phyloP scores from a whole-genome alignment of 2,329 filamentous ascomycete genomes.

The Beauveria caledonica region DNA sequence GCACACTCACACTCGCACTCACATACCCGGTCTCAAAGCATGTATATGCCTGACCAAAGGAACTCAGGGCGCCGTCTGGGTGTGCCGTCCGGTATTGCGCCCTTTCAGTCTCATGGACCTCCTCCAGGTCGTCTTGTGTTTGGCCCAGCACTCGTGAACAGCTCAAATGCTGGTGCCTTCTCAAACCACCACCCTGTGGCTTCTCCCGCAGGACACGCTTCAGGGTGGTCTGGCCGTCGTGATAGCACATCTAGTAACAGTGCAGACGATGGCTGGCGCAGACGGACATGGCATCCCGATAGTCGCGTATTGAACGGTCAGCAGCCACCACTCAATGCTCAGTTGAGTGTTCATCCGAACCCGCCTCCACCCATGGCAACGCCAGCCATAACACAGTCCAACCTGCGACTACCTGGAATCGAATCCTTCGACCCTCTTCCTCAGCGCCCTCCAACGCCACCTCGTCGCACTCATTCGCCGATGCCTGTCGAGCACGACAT shows the following conservation, averaged over 20 bases:
- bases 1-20: conserved; percentile 57
- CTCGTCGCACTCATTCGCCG: conserved; percentile 59
- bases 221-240: conserved; percentile 43
- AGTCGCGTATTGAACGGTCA: conserved; percentile 56
- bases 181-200: conserved; percentile 52
- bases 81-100: conserved; percentile 67
- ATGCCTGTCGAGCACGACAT: conserved; percentile 63
- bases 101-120: conserved; percentile 57
- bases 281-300: conserved; percentile 87
- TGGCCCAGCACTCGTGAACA: conserved; percentile 44
- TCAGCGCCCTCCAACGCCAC: conserved; percentile 52
- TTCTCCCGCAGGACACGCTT: conserved; percentile 37
- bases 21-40: conserved; percentile 60
- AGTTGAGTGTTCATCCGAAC: conserved; percentile 50
- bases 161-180: conserved; percentile 48
- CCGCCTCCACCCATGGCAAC: conserved; percentile 42
- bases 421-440: conserved; percentile 81
- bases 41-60: conserved; percentile 57
- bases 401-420: conserved; percentile 74
- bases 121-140: conserved; percentile 49
- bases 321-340: conserved; percentile 65
- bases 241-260: conserved; percentile 53
- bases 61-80: conserved; percentile 70
- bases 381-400: conserved; percentile 44
- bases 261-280: conserved; percentile 68